A percentile compares a stretch with the other conserved stretches of the same genome.
Evolutionary conservation across 805 yeast species (phyloP).

Genomic region (Teunomyces cretensis): DNA sequence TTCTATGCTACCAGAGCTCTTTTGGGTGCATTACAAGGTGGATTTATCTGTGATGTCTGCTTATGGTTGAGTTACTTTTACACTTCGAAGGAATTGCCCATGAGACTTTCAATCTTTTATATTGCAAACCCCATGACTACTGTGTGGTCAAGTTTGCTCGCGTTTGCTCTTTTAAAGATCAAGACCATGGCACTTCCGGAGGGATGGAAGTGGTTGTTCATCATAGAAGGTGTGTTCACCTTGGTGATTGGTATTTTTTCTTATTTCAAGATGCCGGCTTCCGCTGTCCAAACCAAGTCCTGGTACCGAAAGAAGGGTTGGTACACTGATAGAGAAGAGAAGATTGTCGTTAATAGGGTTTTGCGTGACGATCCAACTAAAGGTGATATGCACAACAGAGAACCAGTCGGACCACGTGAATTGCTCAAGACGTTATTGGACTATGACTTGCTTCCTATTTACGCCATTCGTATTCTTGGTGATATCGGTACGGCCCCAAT

Average conservation of each 20-base stretch:
- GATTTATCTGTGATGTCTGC: slow-evolving; percentile 31
- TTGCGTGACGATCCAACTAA: slow-evolving; percentile 31
- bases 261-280: slow-evolving; percentile 49
- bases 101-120: slow-evolving; percentile 23
- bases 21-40: slow-evolving; percentile 35
- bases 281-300: slow-evolving; percentile 37
- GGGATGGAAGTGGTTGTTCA: slow-evolving; percentile 28
- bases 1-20: slow-evolving; percentile 30
- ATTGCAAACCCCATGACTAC: slow-evolving; percentile 21
- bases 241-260: slow-evolving; percentile 19
- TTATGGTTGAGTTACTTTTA: slow-evolving; percentile 38
- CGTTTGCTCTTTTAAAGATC: slow-evolving; percentile 18
- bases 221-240: slow-evolving; percentile 23
- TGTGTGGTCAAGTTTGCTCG: slow-evolving; percentile 19
- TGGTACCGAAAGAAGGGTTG: slow-evolving; percentile 23
- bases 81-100: slow-evolving; percentile 29
- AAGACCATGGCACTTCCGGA: slow-evolving; percentile 12
- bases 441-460: slow-evolving; percentile 29
- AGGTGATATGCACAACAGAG: slow-evolving; percentile 32
- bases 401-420: slow-evolving; percentile 21
- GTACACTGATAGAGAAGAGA: slow-evolving; percentile 28
- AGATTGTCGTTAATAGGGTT: slow-evolving; percentile 28
- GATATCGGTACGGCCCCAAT: slow-evolving; percentile 20
- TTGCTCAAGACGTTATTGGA: slow-evolving; percentile 19
- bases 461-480: slow-evolving; percentile 21